Conservation (phyloP, 2,329 filamentous ascomycete genomes). For the Talaromyces pinophilus region DNA sequence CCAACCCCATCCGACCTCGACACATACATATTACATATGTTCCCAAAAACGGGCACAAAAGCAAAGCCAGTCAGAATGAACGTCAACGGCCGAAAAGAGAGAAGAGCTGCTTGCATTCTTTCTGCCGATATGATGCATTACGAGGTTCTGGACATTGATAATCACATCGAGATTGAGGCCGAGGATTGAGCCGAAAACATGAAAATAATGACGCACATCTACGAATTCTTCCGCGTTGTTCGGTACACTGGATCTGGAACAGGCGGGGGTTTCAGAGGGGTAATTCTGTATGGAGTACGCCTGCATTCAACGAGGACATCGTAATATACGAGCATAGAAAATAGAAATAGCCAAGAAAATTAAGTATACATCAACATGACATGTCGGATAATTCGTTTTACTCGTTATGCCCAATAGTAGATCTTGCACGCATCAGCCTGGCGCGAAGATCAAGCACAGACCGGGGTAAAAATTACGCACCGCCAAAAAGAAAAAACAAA, state of each 20-base stretch:
- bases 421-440: neutral
- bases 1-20: constrained; percentile 30
- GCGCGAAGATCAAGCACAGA: constrained; percentile 2
- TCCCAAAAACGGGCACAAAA: constrained; percentile 48
- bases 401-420: neutral
- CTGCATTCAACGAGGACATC: neutral
- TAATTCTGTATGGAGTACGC: neutral
- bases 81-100: constrained; percentile 57
- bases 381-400: neutral
- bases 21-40: constrained; percentile 48
- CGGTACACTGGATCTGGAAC: neutral
- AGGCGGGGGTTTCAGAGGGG: constrained; percentile 16
- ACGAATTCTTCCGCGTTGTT: neutral
- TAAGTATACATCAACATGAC: neutral
- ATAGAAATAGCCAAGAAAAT: neutral
- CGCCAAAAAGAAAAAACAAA: neutral
- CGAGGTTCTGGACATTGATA: constrained; percentile 58
- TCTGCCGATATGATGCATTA: constrained; percentile 57
- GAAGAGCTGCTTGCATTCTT: constrained; percentile 57
- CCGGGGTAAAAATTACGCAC: constrained; percentile 5
- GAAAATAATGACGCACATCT: constrained; percentile 4
- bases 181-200: constrained; percentile 18
- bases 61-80: constrained; percentile 51
- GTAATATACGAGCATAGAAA: neutral
- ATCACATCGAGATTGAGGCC: constrained; percentile 34